Percentiles rank a stretch among this genome's conserved stretches.
Conservation (phyloP, 306 rosid species). For the Trichosanthes truncata region DNA sequence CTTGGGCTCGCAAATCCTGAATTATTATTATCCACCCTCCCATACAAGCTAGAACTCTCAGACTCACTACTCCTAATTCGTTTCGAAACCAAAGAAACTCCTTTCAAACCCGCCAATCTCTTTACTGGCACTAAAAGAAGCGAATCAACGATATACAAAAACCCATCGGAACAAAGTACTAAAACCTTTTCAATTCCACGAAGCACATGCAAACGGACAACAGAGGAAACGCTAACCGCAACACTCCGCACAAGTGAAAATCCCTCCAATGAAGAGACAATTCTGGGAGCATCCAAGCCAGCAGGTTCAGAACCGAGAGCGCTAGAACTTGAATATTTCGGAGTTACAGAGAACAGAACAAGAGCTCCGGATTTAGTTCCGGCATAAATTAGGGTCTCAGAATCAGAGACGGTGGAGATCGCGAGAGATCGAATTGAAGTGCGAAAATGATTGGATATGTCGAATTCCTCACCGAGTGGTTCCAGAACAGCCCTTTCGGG, state of each 20-base stretch:
- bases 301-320: conserved; percentile 1
- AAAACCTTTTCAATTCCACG: conserved; percentile 43
- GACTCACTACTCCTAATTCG: conserved; percentile 41
- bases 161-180: conserved; percentile 53
- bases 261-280: conserved; percentile 21
- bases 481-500: conserved; percentile 57
- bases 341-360: conserved; percentile 42
- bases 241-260: conserved; percentile 38
- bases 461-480: conserved; percentile 54
- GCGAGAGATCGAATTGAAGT: conserved; percentile 55
- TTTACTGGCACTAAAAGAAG: conserved; percentile 35
- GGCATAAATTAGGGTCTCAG: conserved; percentile 33
- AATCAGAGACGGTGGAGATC: conserved; percentile 31
- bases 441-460: conserved; percentile 40
- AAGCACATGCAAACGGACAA: conserved; percentile 40
- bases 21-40: conserved; percentile 9
- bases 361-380: conserved; percentile 71
- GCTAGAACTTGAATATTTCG: conserved; percentile 2
- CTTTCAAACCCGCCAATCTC: conserved; percentile 50
- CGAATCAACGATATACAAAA: conserved; percentile 53
- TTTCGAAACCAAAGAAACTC: conserved; percentile 45
- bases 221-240: conserved; percentile 38
- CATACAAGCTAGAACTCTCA: conserved; percentile 35
- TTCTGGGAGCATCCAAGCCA: conserved; percentile 9
- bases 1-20: conserved; percentile 27